Conservation (phyloP, 2,329 filamentous ascomycete genomes). For the Lasiodiplodia citricola region DNA sequence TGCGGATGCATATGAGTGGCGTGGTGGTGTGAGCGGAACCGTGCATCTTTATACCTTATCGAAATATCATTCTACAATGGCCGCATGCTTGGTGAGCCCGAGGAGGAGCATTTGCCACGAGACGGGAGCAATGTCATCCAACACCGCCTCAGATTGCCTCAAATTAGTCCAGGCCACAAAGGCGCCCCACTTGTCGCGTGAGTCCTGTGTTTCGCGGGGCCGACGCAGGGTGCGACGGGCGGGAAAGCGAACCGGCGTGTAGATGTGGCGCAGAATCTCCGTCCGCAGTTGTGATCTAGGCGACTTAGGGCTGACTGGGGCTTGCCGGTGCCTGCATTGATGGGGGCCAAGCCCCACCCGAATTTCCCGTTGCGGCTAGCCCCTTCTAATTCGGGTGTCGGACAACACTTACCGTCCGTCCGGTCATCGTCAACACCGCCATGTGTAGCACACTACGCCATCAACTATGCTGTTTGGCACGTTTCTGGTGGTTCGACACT, state of each 20-base stretch:
- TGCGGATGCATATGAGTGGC: not conserved
- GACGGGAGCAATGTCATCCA: not conserved
- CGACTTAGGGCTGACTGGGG: not conserved
- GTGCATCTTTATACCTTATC: not conserved
- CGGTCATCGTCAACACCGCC: slow-evolving; percentile 1
- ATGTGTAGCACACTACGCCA: too few relatives aligned
- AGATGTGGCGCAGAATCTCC: not conserved
- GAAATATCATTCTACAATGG: not conserved
- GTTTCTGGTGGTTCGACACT: too few relatives aligned
- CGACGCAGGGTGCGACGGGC: not conserved
- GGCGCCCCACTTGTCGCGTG: not conserved
- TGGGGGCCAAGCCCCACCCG: not conserved
- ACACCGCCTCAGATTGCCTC: not conserved
- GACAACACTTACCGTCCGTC: not conserved
- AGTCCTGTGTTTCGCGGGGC: not conserved
- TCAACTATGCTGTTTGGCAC: too few relatives aligned
- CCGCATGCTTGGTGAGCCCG: not conserved
- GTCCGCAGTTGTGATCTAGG: not conserved
- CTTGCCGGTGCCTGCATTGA: not conserved
- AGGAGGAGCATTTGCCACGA: not conserved
- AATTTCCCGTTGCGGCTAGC: not conserved
- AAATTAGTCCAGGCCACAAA: not conserved
- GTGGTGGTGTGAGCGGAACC: not conserved
- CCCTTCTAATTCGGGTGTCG: not conserved
- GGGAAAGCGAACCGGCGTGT: not conserved